Conservation (phyloP, 108 stramenopile species). For the Skeletonema potamos region DNA sequence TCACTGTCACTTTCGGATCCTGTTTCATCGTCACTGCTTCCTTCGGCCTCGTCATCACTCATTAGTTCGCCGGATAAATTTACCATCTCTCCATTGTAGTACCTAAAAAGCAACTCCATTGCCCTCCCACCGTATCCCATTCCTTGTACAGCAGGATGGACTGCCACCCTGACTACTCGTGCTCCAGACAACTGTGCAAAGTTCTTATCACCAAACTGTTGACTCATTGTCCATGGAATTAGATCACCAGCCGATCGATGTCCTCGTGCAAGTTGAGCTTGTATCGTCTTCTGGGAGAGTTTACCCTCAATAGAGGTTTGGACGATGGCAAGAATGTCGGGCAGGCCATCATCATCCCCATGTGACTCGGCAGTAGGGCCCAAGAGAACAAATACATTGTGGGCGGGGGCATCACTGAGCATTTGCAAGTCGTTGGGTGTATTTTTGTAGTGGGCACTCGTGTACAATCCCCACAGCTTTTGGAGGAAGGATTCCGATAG, state of each 20-base stretch:
- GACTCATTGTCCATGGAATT: slow-evolving; percentile 99
- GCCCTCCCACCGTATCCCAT: slow-evolving; percentile 98
- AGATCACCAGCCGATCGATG: slow-evolving; percentile 96
- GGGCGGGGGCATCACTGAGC: slow-evolving; percentile 98
- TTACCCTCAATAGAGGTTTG: slow-evolving; percentile 96
- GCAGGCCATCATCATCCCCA: slow-evolving; percentile 71
- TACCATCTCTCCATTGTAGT: slow-evolving; percentile 96
- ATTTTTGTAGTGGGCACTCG: slow-evolving; percentile 99
- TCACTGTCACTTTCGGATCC: slow-evolving; percentile 35
- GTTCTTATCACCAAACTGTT: slow-evolving; percentile 98
- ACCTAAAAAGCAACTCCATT: slow-evolving; percentile 84
- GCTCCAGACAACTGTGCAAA: slow-evolving; percentile 96
- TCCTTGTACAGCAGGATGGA: slow-evolving; percentile 94
- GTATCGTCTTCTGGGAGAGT: slow-evolving; percentile 89
- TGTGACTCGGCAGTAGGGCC: slow-evolving; percentile 86
- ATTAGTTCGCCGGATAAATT: slow-evolving; percentile 52
- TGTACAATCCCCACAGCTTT: slow-evolving; percentile 96
- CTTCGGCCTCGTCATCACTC: slow-evolving; percentile 48
- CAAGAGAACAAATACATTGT: slow-evolving; percentile 94
- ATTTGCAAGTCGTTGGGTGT: slow-evolving; percentile 99
- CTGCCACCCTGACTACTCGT: slow-evolving; percentile 96
- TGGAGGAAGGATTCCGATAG: slow-evolving; percentile 97
- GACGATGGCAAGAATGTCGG: slow-evolving; percentile 84
- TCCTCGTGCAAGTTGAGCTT: slow-evolving; percentile 92
- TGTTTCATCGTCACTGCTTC: slow-evolving; percentile 48